Conservation (phyloP, 2,329 filamentous ascomycete genomes). For the Ploettnerulaceae sp. region DNA sequence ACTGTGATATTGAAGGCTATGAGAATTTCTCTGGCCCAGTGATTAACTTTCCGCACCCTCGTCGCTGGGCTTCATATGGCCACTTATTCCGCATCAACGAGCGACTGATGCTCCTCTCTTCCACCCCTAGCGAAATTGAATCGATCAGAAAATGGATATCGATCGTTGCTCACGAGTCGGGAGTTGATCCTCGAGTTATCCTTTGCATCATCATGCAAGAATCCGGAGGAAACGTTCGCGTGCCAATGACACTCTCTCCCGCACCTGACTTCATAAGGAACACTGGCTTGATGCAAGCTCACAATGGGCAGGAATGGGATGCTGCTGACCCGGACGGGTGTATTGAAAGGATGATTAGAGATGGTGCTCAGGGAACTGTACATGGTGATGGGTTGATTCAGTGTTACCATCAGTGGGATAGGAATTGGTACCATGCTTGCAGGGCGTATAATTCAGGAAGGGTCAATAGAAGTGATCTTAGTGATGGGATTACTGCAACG, state of each 20-base stretch:
- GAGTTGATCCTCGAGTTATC: slow-evolving; percentile 17
- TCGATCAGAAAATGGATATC: slow-evolving; percentile 12
- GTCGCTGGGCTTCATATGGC: slow-evolving; percentile 11
- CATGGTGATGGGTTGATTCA: slow-evolving; percentile 13
- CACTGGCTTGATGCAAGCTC: slow-evolving; percentile 15
- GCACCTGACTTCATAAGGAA: slow-evolving; percentile 7
- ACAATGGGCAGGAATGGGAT: slow-evolving; percentile 15
- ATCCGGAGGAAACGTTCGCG: slow-evolving; percentile 14
- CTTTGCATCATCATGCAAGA: slow-evolving; percentile 21
- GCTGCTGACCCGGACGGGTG: slow-evolving; percentile 6
- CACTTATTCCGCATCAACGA: slow-evolving; percentile 7
- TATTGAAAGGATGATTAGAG: slow-evolving; percentile 13
- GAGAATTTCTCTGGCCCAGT: slow-evolving; percentile 11
- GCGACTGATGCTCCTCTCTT: slow-evolving; percentile 8
- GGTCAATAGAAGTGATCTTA: slow-evolving; percentile 11
- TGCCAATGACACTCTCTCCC: slow-evolving; percentile 3
- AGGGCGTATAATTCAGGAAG: slow-evolving; percentile 16
- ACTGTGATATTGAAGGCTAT: slow-evolving; percentile 6
- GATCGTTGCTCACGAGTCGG: slow-evolving; percentile 12
- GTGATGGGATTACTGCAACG: slow-evolving; percentile 12
- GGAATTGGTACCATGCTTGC: slow-evolving; percentile 15
- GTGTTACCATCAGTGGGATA: slow-evolving; percentile 7
- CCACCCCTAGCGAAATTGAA: slow-evolving; percentile 11
- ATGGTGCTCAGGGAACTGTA: slow-evolving; percentile 8
- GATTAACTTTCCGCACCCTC: slow-evolving; percentile 8